Base-by-base conservation (phyloP, 2,329 filamentous ascomycete species). In the Alternaria arbusti region DNA sequence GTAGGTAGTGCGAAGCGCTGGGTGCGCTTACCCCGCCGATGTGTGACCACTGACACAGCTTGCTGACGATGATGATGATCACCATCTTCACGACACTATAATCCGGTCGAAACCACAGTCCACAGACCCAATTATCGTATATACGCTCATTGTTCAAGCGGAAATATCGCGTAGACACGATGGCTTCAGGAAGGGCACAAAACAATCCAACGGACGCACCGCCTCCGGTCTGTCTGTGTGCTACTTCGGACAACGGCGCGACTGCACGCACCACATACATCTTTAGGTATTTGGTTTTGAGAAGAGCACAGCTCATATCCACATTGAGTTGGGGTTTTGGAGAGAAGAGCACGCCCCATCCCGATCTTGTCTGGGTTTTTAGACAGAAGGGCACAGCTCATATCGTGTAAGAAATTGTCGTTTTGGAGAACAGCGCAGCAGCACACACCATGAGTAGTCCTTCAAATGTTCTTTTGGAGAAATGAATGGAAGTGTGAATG, bases 191-290 rank as follows among this genome's bases (percentile, higher is more conserved):
- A 40, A 40, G 4, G 9, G 36, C 4, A 0, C n/a, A 0, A 8
- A 40, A 40, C 36, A 2, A 1, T 9, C 36, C 36, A 40, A 17
- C 36, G 5, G 5, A 40, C 36, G 4, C 36, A 17, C 36, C 15
- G 36, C 32, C n/a, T 40, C 30, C 1, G n/a, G n/a, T n/a, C n/a
- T n/a, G n/a, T n/a, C n/a, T n/a, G n/a, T n/a, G n/a, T n/a, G n/a
- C n/a, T n/a, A n/a, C n/a, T n/a, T n/a, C n/a, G 4, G 15, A 7
- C 0, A 40, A 17, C 15, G 0, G 8, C 36, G 10, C 15, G 3
- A 40, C 36, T 17, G 15, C 36, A 40, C 32, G 4, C 32, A n/a
- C 32, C 32, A n/a, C 32, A 36, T 36, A 4, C 3, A 4, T 8
- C n/a, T n/a, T n/a, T n/a, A n/a, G n/a, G n/a, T n/a, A n/a, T 4